Base-by-base conservation (phyloP, 768 basidiomycete genomes). In the Pilatotrama ljubarskyi region DNA sequence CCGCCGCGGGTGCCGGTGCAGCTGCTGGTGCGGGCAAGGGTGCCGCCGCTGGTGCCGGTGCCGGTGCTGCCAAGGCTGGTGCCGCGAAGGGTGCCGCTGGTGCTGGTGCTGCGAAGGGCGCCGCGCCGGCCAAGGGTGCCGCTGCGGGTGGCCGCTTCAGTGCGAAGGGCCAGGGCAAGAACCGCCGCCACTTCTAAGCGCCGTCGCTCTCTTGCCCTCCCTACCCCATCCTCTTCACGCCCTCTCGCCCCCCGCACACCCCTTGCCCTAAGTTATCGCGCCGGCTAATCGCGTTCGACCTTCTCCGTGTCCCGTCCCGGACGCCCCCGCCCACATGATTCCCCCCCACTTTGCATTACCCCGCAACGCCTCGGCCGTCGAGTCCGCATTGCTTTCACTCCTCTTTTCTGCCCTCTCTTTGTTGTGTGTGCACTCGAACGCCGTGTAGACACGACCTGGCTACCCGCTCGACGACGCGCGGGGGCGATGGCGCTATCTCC, bases 21-120 rank as follows among this genome's bases (percentile, higher is more conserved):
- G n/a, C 81, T 77, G 41, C 63, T 53, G 14, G 40, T 42, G 54
- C 61, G 18, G 24, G 37, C 36, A 63, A 42, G 52, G 20, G 51
- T 46, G 61, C 37, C n/a, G 62, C 46, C 52, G 68, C 69, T 38
- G 62, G 64, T 37, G 69, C 60, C 55, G 63, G 61, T 46, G 72
- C 64, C 51, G 69, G 53, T 29, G 66, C 64, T 18, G 51, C 52
- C 25, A 48, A 62, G 17, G 54, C 13, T 14, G 46, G 35, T 15
- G 51, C 32, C 43, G 20, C 58, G 15, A 58, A 29, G 22, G 49
- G 46, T 36, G 43, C 55, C 20, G 49, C 46, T 32, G 60, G 51
- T 32, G 48, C 40, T 37, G 63, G 50, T 20, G 50, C 57, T 15
- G 42, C 51, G 50, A 52, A 59, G 55, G 54, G 53, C 41, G 46